Evolutionary conservation across 495 filamentous ascomycete species (phyloP).

Genomic region (Opeltia flavorubescens): DNA sequence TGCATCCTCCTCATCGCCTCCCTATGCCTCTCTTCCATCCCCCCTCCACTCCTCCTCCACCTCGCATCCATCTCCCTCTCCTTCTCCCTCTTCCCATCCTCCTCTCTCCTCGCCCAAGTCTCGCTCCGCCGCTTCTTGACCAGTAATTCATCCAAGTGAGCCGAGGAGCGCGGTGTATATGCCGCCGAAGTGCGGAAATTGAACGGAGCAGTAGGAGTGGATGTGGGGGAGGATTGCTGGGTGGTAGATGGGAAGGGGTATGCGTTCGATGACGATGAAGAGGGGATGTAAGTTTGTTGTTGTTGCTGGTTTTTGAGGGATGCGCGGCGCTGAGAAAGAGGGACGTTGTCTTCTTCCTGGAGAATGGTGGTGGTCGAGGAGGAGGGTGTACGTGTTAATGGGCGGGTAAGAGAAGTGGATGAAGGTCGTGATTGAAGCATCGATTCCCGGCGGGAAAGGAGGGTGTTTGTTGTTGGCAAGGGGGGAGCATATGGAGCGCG

Average conservation of each 20-base stretch:
- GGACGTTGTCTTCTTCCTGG: background rate
- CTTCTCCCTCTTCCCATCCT: conserved; percentile 15
- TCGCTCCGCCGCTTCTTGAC: conserved; percentile 18
- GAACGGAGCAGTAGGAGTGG: conserved; percentile 21
- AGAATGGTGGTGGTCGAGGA: conserved; percentile 8
- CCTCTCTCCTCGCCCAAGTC: conserved; percentile 1
- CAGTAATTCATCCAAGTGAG: conserved; percentile 33
- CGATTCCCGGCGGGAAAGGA: conserved; percentile 12
- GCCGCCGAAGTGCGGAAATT: no score
- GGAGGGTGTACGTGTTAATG: no score
- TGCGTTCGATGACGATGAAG: no score
- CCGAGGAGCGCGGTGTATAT: conserved; percentile 21
- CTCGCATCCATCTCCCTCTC: conserved; percentile 49
- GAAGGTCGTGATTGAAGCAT: conserved; percentile 9
- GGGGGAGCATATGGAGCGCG: conserved; percentile 4
- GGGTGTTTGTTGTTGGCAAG: conserved; percentile 3
- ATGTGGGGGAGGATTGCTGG: conserved; percentile 11
- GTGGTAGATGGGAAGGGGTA: background rate
- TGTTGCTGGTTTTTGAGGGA: no score
- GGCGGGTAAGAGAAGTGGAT: conserved; percentile 6
- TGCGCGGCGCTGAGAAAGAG: conserved; percentile 15
- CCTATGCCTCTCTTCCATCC: conserved; percentile 63
- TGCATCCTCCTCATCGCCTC: conserved; percentile 79
- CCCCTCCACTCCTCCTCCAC: conserved; percentile 58
- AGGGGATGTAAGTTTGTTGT: no score